phyloP scores from a whole-genome alignment of 495 filamentous ascomycete species.

The Rostrohypoxylon terebratum region DNA sequence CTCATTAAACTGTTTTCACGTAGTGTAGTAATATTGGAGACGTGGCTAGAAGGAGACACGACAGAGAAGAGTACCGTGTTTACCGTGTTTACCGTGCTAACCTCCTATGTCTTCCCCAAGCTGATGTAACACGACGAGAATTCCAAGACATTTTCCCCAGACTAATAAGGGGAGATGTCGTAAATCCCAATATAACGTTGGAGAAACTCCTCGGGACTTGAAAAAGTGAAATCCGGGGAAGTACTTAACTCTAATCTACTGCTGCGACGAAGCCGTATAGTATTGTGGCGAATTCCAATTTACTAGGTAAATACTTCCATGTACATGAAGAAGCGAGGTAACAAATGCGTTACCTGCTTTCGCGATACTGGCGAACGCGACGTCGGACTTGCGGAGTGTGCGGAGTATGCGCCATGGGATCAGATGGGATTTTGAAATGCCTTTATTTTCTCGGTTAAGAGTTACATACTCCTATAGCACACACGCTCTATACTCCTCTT shows the following conservation, averaged over 20 bases:
- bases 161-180: conserved; percentile 10
- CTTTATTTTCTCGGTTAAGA: conserved; percentile 1
- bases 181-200: conserved; percentile 38
- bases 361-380: conserved; percentile 22
- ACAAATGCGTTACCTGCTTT: conserved; percentile 3
- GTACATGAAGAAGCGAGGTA: conserved; percentile 1
- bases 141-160: conserved; percentile 24
- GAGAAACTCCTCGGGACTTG: conserved; percentile 36
- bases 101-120: conserved; percentile 2
- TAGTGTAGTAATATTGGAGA: conserved; percentile 12
- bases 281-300: conserved; percentile 27
- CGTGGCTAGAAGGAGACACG: conserved; percentile 1
- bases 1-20: conserved; percentile 12
- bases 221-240: conserved; percentile 31
- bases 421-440: conserved; percentile 6
- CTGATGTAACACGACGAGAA: conserved; percentile 24
- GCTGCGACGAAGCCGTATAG: conserved; percentile 5
- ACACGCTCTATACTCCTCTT: not conserved
- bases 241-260: conserved; percentile 29
- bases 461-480: not conserved
- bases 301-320: no score
- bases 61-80: not conserved
- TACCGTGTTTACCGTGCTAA: not conserved
- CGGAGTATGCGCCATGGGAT: conserved; percentile 25
- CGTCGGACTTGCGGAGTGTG: conserved; percentile 32